These are phyloP conservation scores for Pichia eremophila DNA, from an alignment of 805 yeast genomes.

Conservation along the genomic window DNA sequence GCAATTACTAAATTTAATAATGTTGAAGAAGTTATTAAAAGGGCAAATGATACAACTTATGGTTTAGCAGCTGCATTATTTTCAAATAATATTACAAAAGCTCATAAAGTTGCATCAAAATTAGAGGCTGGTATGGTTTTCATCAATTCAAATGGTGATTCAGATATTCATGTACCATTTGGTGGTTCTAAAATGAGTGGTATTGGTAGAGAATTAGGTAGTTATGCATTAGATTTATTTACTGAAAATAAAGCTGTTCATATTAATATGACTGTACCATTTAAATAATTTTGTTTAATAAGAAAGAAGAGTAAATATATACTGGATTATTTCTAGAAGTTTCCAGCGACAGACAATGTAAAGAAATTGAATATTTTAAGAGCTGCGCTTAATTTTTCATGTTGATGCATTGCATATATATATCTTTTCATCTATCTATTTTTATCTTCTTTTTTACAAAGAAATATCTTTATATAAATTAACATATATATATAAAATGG, in stretches of 20 bases:
- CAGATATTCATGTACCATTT: slow-evolving; percentile 50
- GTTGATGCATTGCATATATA: too few relatives aligned
- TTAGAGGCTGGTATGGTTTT: slow-evolving; percentile 61
- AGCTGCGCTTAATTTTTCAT: too few relatives aligned
- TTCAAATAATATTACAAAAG: slow-evolving; percentile 51
- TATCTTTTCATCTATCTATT: too few relatives aligned
- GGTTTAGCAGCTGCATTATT: slow-evolving; percentile 79
- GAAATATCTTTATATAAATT: too few relatives aligned
- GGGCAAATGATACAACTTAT: slow-evolving; percentile 60
- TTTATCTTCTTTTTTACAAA: too few relatives aligned
- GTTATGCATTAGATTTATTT: slow-evolving; percentile 52
- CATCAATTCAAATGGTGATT: slow-evolving; percentile 51
- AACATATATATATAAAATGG: slow-evolving; percentile 52
- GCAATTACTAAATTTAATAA: slow-evolving; percentile 57
- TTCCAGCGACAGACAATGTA: neutral
- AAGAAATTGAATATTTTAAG: too few relatives aligned
- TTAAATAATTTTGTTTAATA: neutral
- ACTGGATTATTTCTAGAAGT: too few relatives aligned
- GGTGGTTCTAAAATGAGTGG: slow-evolving; percentile 66
- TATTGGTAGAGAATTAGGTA: slow-evolving; percentile 59
- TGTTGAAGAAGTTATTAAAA: slow-evolving; percentile 51
- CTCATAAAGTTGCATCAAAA: slow-evolving; percentile 51
- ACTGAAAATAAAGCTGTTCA: slow-evolving; percentile 62
- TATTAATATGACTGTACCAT: slow-evolving; percentile 41
- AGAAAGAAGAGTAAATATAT: too few relatives aligned